These are phyloP conservation scores for Phytophthora vignae DNA, from an alignment of 352 stramenopile genomes.

Conservation along the genomic window DNA sequence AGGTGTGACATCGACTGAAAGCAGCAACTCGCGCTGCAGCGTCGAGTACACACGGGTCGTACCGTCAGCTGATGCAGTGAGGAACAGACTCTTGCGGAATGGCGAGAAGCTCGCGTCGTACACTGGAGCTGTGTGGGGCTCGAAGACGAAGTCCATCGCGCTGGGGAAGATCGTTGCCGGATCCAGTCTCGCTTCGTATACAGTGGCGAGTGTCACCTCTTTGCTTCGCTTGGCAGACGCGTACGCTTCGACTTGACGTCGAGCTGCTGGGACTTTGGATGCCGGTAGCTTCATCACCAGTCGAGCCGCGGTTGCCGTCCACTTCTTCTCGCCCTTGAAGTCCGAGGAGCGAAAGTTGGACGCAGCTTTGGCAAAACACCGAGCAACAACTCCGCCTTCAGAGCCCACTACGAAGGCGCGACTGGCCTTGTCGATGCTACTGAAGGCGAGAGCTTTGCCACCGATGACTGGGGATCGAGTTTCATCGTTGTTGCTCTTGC, in stretches of 20 bases:
- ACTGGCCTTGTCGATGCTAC: conserved; percentile 71
- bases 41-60: conserved; percentile 82
- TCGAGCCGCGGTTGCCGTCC: conserved; percentile 69
- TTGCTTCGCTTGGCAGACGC: conserved; percentile 69
- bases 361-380: conserved; percentile 69
- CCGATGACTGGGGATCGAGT: conserved; percentile 48
- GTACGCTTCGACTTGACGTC: conserved; percentile 74
- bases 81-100: conserved; percentile 85
- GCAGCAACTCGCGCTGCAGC: conserved; percentile 63
- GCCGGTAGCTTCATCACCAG: conserved; percentile 67
- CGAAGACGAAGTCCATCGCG: conserved; percentile 82
- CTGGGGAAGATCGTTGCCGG: conserved; percentile 63
- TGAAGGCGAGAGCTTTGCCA: conserved; percentile 73
- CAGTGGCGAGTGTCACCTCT: conserved; percentile 70
- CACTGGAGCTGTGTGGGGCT: conserved; percentile 76
- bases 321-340: conserved; percentile 85
- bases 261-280: conserved; percentile 51
- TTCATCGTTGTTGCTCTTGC: conserved; percentile 20
- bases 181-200: conserved; percentile 83
- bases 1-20: conserved; percentile 72
- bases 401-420: conserved; percentile 80
- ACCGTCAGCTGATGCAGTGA: conserved; percentile 82
- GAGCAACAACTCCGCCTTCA: conserved; percentile 70
- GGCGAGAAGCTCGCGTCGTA: conserved; percentile 85
- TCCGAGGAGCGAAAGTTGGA: conserved; percentile 54